Percentiles rank a stretch among this genome's conserved stretches.
phyloP scores from a whole-genome alignment of 2,329 filamentous ascomycete species.

The Cercospora sojina region DNA sequence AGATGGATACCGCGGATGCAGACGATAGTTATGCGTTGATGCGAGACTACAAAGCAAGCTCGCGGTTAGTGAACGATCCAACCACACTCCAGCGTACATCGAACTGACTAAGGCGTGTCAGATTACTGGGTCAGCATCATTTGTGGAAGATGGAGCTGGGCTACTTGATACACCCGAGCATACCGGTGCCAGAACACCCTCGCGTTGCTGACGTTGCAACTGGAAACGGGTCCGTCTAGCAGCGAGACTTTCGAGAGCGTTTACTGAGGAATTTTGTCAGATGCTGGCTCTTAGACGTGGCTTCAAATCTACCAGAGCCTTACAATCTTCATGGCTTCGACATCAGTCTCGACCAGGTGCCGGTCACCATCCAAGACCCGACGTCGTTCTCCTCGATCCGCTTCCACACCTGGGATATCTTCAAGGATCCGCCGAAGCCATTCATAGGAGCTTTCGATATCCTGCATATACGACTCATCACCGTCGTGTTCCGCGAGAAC shows the following conservation, averaged over 20 bases:
- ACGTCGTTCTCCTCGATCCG: constrained; percentile 5
- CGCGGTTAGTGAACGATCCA: background rate
- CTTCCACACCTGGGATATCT: constrained; percentile 10
- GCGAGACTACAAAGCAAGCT: constrained; percentile 1
- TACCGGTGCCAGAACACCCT: background rate
- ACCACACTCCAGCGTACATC: too few relatives aligned
- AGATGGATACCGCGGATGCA: background rate
- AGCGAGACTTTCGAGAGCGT: background rate
- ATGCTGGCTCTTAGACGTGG: background rate
- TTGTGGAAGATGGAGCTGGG: background rate
- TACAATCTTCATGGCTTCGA: constrained; percentile 2
- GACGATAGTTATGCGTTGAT: background rate
- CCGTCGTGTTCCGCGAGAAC: constrained; percentile 2
- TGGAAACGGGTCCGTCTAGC: background rate
- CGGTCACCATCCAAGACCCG: background rate
- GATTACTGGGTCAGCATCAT: background rate
- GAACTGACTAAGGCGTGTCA: background rate
- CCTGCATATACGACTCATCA: constrained; percentile 9
- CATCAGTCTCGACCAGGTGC: background rate
- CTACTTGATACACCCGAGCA: background rate
- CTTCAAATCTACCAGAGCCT: background rate
- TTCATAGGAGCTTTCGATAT: constrained; percentile 13
- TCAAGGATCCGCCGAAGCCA: background rate
- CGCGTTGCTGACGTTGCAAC: background rate
- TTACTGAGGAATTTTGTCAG: background rate